These are phyloP conservation scores for Pistacia integerrima DNA, from an alignment of 345 rosid genomes.

Conservation along the genomic window DNA sequence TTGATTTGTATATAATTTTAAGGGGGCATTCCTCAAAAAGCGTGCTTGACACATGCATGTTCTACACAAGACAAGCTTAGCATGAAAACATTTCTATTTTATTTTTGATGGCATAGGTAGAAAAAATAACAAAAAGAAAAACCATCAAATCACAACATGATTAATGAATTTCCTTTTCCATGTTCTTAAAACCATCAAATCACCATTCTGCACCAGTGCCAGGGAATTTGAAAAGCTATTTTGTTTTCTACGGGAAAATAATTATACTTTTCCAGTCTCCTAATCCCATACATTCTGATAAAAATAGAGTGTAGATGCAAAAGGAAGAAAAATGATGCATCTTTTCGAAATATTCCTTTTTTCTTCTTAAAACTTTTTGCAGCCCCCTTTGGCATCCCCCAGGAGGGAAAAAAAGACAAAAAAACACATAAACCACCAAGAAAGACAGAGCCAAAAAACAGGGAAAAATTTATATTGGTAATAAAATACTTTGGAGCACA, in stretches of 20 bases:
- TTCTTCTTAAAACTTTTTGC: not conserved
- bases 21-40: not conserved
- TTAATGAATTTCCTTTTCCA: not conserved
- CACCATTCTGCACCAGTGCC: not conserved
- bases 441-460: not conserved
- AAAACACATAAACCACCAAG: not conserved
- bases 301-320: too few relatives aligned
- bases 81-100: not conserved
- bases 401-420: too few relatives aligned
- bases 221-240: not conserved
- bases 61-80: not conserved
- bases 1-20: not conserved
- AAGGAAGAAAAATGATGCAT: too few relatives aligned
- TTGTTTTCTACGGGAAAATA: not conserved
- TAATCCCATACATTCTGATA: not conserved
- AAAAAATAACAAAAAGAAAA: not conserved
- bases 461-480: not conserved
- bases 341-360: not conserved
- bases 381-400: not conserved
- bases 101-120: not conserved
- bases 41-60: not conserved
- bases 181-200: not conserved
- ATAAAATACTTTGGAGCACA: conserved; percentile 41
- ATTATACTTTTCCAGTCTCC: not conserved
- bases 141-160: not conserved